These are phyloP conservation scores for Hanseniaspora singularis DNA, from an alignment of 805 yeast genomes.

Conservation along the genomic window DNA sequence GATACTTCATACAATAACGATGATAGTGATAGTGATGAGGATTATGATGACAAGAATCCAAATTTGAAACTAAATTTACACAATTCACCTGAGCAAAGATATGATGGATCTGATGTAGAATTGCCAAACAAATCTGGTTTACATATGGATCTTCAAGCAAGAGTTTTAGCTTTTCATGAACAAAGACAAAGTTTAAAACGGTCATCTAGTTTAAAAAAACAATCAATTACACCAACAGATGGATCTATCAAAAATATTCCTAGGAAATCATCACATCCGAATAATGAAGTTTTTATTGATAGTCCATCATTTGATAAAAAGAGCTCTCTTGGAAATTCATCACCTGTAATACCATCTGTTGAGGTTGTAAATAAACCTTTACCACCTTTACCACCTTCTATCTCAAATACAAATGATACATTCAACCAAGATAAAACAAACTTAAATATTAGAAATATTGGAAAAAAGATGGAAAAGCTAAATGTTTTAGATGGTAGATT, in stretches of 20 bases:
- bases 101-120: not conserved
- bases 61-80: too few species aligned
- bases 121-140: slow-evolving; percentile 28
- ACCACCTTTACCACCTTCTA: slow-evolving; percentile 32
- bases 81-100: too few species aligned
- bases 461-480: slow-evolving; percentile 4
- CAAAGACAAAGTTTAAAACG: slow-evolving; percentile 39
- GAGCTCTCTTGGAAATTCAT: not conserved
- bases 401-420: not conserved
- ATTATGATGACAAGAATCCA: too few species aligned
- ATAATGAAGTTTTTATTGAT: not conserved
- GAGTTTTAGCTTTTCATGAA: slow-evolving; percentile 77
- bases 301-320: not conserved
- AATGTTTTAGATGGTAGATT: not conserved
- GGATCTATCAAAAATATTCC: not conserved
- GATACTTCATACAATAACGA: too few species aligned
- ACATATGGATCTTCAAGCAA: slow-evolving; percentile 73
- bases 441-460: not conserved
- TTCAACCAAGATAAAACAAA: not conserved
- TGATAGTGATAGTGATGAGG: slow-evolving; percentile 1
- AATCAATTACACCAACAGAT: slow-evolving; percentile 6
- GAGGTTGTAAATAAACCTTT: slow-evolving; percentile 29
- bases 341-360: slow-evolving; percentile 11
- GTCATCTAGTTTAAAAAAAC: slow-evolving; percentile 21
- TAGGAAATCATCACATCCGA: not conserved